phyloP scores from a whole-genome alignment of 2,329 filamentous ascomycete genomes.

The Talaromyces sp. region DNA sequence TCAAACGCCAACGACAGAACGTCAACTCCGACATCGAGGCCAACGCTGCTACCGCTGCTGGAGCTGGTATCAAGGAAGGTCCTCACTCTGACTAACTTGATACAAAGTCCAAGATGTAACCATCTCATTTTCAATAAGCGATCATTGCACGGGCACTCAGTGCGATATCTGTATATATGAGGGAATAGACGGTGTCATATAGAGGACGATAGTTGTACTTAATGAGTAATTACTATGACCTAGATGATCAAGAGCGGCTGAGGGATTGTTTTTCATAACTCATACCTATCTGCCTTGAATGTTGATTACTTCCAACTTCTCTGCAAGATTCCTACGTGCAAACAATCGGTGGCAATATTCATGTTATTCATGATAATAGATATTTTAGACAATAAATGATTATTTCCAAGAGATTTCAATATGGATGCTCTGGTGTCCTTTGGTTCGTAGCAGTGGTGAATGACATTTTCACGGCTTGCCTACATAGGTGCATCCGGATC shows the following conservation, averaged over 20 bases:
- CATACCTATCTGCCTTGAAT: background rate
- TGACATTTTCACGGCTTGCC: too few relatives aligned
- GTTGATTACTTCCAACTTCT: background rate
- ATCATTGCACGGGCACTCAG: background rate
- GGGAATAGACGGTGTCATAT: background rate
- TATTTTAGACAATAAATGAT: too few relatives aligned
- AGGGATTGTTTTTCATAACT: background rate
- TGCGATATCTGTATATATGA: background rate
- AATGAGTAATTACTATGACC: background rate
- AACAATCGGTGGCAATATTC: background rate
- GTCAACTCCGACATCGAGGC: slow-evolving; percentile 15
- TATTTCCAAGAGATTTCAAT: too few relatives aligned
- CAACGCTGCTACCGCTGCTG: background rate
- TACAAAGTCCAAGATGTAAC: background rate
- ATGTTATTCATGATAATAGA: too few relatives aligned
- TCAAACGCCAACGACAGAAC: slow-evolving; percentile 8
- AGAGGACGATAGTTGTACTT: background rate
- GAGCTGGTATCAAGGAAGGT: slow-evolving; percentile 5
- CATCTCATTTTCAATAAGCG: background rate
- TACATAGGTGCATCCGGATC: background rate
- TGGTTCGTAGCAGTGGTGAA: too few relatives aligned
- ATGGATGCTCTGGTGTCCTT: too few relatives aligned
- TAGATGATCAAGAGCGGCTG: background rate
- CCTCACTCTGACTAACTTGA: background rate
- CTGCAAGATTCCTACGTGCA: background rate